Base-by-base conservation (phyloP, 495 filamentous ascomycete species). In the Penicillium fimorum region DNA sequence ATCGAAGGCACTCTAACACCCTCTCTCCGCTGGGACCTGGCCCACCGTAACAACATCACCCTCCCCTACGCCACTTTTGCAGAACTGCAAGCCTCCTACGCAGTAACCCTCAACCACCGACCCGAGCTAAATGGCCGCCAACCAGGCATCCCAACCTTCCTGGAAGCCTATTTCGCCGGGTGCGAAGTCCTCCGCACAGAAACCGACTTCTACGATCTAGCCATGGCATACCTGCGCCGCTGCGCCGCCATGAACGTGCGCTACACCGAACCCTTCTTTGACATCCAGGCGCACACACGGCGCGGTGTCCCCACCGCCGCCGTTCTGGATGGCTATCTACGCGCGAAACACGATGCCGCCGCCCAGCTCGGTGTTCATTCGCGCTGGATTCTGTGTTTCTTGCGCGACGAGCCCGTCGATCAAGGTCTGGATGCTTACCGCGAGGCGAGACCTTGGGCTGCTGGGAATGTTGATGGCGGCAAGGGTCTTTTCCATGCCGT, bases 1-100 rank as follows among this genome's bases (percentile, higher is more conserved):
- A 75, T 77, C 47, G 75, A 78, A 66, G 75, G 75, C 41, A 74
- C 71, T 10, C 64, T 78, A 11, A 71, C 62, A 4, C 74, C 75
- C 15, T 46, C 66, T 33, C 61, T 76, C 2, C 64, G 67, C 33
- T 75, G 72, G 70, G 59, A 69, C 18, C 63, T 78, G 8, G 66
- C 74, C 7, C 61, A 67, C 10, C 67, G 72, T n/a, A 76, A 78
- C 58, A 60, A 61, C 12, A 65, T 76, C 25, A 29, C 55, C 12
- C 57, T 76, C 9, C 66, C 64, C 7, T 68, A 73, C 20, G 13
- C 53, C 13, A 75, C 67, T n/a, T 70, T 68, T 24, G 51, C 65
- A 12, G 64, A 68, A 6, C 62, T 71, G 0, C 38, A 68, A 29
- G 64, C 63, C 37, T 73, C 69, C 30, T 69, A 69, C 49, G 58